Conservation (phyloP, 2,329 filamentous ascomycete species). For the Colletotrichum sp. region DNA sequence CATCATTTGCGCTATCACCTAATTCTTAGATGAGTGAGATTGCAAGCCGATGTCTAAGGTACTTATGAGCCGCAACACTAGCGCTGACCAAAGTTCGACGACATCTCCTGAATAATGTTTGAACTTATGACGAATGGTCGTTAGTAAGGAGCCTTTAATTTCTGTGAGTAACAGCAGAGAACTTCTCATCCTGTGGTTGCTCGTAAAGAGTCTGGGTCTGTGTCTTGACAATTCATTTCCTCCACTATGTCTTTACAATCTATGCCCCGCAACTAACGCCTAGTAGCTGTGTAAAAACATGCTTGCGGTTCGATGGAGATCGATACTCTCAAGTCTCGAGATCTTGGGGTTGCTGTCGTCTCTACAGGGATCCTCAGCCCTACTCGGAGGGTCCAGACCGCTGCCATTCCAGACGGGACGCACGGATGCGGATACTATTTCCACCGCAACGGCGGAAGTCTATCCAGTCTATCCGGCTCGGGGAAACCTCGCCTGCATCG, state of each 20-base stretch:
- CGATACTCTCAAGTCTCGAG: background rate
- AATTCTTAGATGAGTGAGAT: background rate
- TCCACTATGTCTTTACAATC: background rate
- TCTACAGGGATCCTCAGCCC: background rate
- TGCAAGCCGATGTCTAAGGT: background rate
- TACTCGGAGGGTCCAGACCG: background rate
- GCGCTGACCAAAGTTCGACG: background rate
- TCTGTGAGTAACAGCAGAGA: rapidly evolving
- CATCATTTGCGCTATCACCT: too few relatives aligned
- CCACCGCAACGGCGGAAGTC: background rate
- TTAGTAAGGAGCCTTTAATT: background rate
- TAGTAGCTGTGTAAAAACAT: background rate
- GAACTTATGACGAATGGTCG: background rate
- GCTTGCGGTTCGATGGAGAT: background rate
- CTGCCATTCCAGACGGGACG: background rate
- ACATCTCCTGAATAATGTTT: background rate
- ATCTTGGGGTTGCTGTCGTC: background rate
- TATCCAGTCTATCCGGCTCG: background rate
- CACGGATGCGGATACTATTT: background rate
- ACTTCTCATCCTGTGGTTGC: background rate
- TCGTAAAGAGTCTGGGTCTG: rapidly evolving
- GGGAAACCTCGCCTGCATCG: background rate
- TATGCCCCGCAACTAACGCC: background rate
- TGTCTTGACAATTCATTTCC: background rate
- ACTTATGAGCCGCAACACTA: background rate